phyloP scores from a whole-genome alignment of 768 basidiomycete genomes.

The Chalciporus pseudorubinellus region DNA sequence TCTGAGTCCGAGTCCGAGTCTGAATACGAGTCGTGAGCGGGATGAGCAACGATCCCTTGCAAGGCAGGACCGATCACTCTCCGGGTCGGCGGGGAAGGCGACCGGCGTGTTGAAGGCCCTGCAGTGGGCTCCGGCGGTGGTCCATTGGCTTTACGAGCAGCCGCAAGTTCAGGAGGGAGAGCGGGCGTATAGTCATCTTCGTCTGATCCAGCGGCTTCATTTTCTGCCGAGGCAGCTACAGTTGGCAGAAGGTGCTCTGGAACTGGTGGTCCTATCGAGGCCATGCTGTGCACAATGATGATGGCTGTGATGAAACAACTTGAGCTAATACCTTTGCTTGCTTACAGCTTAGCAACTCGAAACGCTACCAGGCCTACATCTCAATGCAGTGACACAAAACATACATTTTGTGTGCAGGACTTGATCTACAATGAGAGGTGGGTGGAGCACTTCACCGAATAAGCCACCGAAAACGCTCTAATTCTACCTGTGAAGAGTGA shows the following conservation, averaged over 20 bases:
- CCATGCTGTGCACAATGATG: constrained; percentile 35
- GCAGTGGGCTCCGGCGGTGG: constrained; percentile 23
- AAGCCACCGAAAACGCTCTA: not conserved
- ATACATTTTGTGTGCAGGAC: constrained; percentile 2
- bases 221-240: too few species aligned
- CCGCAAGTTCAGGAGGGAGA: constrained; percentile 68
- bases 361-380: too few species aligned
- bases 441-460: not conserved
- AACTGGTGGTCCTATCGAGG: constrained; percentile 55
- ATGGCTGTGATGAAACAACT: too few species aligned
- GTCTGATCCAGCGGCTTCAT: constrained; percentile 34
- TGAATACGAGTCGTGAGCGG: constrained; percentile 25
- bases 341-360: too few species aligned
- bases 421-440: too few species aligned
- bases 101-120: constrained; percentile 22
- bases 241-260: constrained; percentile 45
- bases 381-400: too few species aligned
- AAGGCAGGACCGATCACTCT: constrained; percentile 54
- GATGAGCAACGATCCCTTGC: constrained; percentile 34
- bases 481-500: constrained; percentile 1
- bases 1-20: constrained; percentile 70
- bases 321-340: too few species aligned
- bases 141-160: constrained; percentile 37
- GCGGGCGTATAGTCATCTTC: constrained; percentile 71
- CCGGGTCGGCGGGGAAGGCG: constrained; percentile 17